phyloP scores from a whole-genome alignment of 2,329 filamentous ascomycete genomes.

The Aspergillus pseudotamarii region DNA sequence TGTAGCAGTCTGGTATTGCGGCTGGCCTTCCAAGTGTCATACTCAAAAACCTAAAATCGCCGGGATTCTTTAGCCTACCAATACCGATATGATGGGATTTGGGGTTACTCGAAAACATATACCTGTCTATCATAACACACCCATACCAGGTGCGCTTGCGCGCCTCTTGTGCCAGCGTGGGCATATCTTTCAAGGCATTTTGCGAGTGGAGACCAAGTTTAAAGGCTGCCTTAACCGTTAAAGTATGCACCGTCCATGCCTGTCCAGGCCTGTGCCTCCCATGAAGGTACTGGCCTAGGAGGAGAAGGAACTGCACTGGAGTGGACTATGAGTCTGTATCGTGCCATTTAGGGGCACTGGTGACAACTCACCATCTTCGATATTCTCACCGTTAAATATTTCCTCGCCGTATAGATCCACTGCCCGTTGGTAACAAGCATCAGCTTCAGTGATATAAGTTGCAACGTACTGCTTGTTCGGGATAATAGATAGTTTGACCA shows the following conservation, averaged over 20 bases:
- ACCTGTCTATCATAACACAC: conserved; percentile 53
- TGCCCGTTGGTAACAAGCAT: neutral
- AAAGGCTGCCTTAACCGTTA: neutral
- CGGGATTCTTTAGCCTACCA: neutral
- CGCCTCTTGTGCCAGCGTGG: neutral
- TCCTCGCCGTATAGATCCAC: neutral
- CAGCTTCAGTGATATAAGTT: neutral
- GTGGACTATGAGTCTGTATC: neutral
- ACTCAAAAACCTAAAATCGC: conserved; percentile 44
- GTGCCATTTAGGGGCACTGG: neutral
- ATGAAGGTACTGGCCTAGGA: neutral
- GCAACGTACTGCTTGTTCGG: neutral
- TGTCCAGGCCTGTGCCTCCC: neutral
- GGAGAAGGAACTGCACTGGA: neutral
- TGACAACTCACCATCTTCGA: neutral
- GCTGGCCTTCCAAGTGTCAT: conserved; percentile 57
- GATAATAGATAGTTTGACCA: conserved; percentile 10
- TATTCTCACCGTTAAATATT: neutral
- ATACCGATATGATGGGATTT: rapidly evolving
- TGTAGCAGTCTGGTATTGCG: conserved; percentile 49
- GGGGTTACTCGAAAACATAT: conserved; percentile 1
- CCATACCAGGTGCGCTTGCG: conserved; percentile 53
- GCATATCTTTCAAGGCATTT: neutral
- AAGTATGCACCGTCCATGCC: neutral
- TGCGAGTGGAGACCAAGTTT: neutral